phyloP scores from a whole-genome alignment of 2,329 filamentous ascomycete species.

The Colletotrichum simmondsii region DNA sequence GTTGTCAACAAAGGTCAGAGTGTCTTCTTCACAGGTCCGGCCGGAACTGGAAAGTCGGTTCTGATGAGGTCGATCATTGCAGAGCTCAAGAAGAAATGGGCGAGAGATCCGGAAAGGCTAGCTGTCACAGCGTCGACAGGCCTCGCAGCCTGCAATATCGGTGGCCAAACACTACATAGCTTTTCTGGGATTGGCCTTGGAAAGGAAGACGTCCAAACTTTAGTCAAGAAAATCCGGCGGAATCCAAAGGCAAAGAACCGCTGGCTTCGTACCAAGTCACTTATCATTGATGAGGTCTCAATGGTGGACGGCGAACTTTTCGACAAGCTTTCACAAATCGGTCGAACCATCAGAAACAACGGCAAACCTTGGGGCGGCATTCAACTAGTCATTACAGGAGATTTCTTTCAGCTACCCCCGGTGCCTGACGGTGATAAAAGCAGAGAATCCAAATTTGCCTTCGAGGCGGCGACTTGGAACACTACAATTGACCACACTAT shows the following conservation, averaged over 20 bases:
- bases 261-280: slow-evolving; percentile 88
- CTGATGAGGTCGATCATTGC: slow-evolving; percentile 92
- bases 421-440: slow-evolving; percentile 81
- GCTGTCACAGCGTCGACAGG: slow-evolving; percentile 97
- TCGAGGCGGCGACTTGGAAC: slow-evolving; percentile 91
- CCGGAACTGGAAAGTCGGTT: slow-evolving; percentile 96
- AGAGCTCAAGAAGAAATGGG: slow-evolving; percentile 80
- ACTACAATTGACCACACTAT: slow-evolving; percentile 97
- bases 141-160: slow-evolving; percentile 95
- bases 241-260: slow-evolving; percentile 89
- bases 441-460: slow-evolving; percentile 84
- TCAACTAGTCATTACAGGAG: slow-evolving; percentile 93
- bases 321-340: slow-evolving; percentile 93
- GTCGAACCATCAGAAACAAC: slow-evolving; percentile 87
- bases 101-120: slow-evolving; percentile 81
- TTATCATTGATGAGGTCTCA: slow-evolving; percentile 95
- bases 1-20: slow-evolving; percentile 85
- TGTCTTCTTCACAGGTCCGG: slow-evolving; percentile 97
- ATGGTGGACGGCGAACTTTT: slow-evolving; percentile 99
- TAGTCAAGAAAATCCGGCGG: slow-evolving; percentile 90
- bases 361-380: slow-evolving; percentile 95
- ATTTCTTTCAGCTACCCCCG: slow-evolving; percentile 97
- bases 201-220: slow-evolving; percentile 82
- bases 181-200: slow-evolving; percentile 96
- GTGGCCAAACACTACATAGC: slow-evolving; percentile 94